Conservation (phyloP, 1,139 yeast genomes). For the Suhomyces kunorum region DNA sequence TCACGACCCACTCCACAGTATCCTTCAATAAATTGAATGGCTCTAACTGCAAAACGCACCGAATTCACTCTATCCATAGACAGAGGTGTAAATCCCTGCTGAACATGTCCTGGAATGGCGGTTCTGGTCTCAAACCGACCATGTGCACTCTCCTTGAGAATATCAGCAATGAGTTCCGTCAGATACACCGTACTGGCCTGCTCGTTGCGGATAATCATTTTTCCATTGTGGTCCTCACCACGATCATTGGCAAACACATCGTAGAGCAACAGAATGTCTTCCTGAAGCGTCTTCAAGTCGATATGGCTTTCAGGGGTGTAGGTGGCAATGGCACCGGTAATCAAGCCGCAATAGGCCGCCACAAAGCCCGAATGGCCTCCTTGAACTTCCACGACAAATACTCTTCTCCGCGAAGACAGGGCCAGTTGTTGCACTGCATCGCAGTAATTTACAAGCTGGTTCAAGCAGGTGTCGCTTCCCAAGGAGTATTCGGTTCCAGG, state of each 20-base stretch:
- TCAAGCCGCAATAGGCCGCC: constrained; percentile 67
- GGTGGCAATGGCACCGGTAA: constrained; percentile 72
- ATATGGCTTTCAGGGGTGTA: constrained; percentile 76
- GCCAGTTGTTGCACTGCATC: constrained; percentile 81
- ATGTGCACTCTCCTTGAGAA: constrained; percentile 73
- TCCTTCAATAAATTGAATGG: constrained; percentile 67
- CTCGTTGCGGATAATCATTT: constrained; percentile 81
- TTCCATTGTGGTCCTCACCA: constrained; percentile 73
- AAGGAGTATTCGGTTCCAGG: constrained; percentile 83
- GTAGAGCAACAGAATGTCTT: constrained; percentile 59
- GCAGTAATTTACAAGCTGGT: constrained; percentile 71
- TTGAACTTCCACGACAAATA: constrained; percentile 81
- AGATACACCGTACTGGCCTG: constrained; percentile 80
- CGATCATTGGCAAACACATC: constrained; percentile 57
- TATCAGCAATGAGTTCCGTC: constrained; percentile 78
- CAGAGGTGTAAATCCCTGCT: constrained; percentile 96
- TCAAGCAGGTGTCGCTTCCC: constrained; percentile 79
- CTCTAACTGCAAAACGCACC: constrained; percentile 83
- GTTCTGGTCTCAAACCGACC: constrained; percentile 87
- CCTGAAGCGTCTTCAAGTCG: constrained; percentile 55
- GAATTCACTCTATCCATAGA: constrained; percentile 94
- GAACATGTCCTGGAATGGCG: constrained; percentile 97
- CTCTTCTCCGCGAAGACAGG: constrained; percentile 74
- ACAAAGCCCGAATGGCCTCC: constrained; percentile 84
- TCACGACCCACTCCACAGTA: not conserved